Percentiles rank a stretch among this genome's conserved stretches.
These are phyloP conservation scores for Cryphonectria nitschkei DNA, from an alignment of 2,329 filamentous ascomycete genomes.

Conservation along the genomic window DNA sequence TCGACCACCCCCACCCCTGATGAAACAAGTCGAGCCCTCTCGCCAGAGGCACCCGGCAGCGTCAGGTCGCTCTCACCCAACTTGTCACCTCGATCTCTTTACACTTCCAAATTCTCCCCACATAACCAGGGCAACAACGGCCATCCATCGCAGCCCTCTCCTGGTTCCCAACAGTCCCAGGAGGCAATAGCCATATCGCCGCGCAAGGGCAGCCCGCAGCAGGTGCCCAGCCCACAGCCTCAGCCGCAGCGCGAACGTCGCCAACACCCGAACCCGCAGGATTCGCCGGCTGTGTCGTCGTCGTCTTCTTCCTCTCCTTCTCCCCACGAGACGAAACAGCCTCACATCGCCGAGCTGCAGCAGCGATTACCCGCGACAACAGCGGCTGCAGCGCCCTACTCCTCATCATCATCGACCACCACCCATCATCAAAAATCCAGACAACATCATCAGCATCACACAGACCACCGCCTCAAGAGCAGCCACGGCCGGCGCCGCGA, in stretches of 20 bases:
- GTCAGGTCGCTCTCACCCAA: constrained; percentile 49
- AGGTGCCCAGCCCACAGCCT: constrained; percentile 22
- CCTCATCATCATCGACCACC: neutral
- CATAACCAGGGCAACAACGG: constrained; percentile 34
- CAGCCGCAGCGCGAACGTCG: constrained; percentile 10
- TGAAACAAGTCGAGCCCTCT: constrained; percentile 33
- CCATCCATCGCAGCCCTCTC: constrained; percentile 1
- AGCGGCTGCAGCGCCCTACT: constrained; percentile 32
- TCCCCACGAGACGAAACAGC: constrained; percentile 28
- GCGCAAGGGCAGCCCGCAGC: constrained; percentile 28
- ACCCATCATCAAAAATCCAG: constrained; percentile 25
- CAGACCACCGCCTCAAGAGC: constrained; percentile 27
- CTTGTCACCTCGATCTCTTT: constrained; percentile 47
- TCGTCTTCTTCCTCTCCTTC: neutral
- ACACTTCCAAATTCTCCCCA: constrained; percentile 51
- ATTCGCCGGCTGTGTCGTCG: constrained; percentile 1
- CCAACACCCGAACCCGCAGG: constrained; percentile 15
- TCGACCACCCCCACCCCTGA: constrained; percentile 34
- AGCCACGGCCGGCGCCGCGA: constrained; percentile 40
- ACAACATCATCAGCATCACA: constrained; percentile 37
- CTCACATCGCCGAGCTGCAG: constrained; percentile 40
- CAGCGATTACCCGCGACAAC: constrained; percentile 38
- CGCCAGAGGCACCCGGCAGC: constrained; percentile 32
- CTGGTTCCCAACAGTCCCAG: constrained; percentile 15
- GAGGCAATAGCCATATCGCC: neutral